These are phyloP conservation scores for Priceomyces haplophilus DNA, from an alignment of 805 yeast genomes.

Conservation along the genomic window DNA sequence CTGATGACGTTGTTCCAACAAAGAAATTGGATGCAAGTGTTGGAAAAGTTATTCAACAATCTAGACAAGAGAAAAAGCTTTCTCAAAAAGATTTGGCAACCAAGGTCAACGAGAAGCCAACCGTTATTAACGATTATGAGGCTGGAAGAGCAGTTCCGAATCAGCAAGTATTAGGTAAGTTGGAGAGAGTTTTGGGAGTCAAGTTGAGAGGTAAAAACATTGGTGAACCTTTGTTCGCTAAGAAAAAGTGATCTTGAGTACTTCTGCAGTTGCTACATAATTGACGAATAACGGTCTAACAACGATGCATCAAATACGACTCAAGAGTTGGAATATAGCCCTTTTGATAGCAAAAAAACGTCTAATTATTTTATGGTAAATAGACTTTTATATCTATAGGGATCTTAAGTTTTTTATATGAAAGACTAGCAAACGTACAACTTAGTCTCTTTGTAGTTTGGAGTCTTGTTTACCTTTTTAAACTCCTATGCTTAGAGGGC, in stretches of 20 bases:
- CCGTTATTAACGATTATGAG: slow-evolving; percentile 92
- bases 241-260: slow-evolving; percentile 38
- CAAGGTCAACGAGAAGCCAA: slow-evolving; percentile 92
- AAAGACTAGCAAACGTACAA: no score
- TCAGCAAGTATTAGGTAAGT: slow-evolving; percentile 88
- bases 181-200: slow-evolving; percentile 91
- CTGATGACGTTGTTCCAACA: slow-evolving; percentile 90
- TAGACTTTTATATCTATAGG: no score
- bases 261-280: not conserved
- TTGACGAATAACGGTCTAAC: not conserved
- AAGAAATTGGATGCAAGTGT: slow-evolving; percentile 81
- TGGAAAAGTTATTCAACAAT: slow-evolving; percentile 83
- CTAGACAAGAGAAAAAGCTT: slow-evolving; percentile 80
- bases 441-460: no score
- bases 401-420: no score
- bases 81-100: slow-evolving; percentile 97
- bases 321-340: no score
- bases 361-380: no score
- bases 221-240: slow-evolving; percentile 77
- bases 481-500: no score
- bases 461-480: no score
- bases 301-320: not conserved
- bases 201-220: slow-evolving; percentile 94
- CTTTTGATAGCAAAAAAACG: no score
- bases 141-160: slow-evolving; percentile 95